Base-by-base conservation (phyloP, 2,329 filamentous ascomycete species). In the Arthrobotrys entomopaga region DNA sequence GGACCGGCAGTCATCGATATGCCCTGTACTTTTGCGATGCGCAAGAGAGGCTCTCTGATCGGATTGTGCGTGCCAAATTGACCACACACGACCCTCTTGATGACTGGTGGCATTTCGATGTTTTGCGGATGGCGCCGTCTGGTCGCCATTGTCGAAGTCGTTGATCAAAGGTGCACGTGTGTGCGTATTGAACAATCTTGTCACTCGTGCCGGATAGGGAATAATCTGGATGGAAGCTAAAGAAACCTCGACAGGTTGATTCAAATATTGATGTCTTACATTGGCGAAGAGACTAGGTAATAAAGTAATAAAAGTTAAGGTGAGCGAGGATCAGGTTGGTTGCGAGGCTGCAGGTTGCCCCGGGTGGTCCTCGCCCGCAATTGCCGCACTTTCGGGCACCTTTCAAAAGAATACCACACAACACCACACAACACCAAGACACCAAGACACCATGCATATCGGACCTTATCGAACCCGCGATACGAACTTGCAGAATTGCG, bases 1-100 rank as follows among this genome's bases (percentile, higher is more conserved):
- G 69, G 61, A 3, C 69, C 69, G n/a, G 69, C 69, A 8, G 58
- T 73, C 69, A 73, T 73, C 16, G 69, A 73, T 40, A 73, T 73
- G 43, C 69, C 61, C 42, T 73, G 69, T 1, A 73, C 61, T 48
- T 73, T 73, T 19, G 65, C 57, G 26, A 73, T 73, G 43, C 69
- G 69, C 24, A 73, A 40, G 5, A 73, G 40, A 20, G 69, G 69
- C 19, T 65, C 61, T 6, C 58, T 60, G 20, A 73, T 50, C 19
- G 64, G 40, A 46, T 50, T 63, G 10, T 61, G 61, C 2, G 63
- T 73, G 52, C 69, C 69, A 29, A 57, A 48, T 43, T 40, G 56
- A 26, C 69, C 69, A 16, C 61, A 73, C 16, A 73, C 69, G 29
- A 73, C 58, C 19, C 69, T 54, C 6, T 61, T 61, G 49, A 73